Evolutionary conservation across 2,329 filamentous ascomycete species (phyloP).

Genomic region (Trichoderma sp.): DNA sequence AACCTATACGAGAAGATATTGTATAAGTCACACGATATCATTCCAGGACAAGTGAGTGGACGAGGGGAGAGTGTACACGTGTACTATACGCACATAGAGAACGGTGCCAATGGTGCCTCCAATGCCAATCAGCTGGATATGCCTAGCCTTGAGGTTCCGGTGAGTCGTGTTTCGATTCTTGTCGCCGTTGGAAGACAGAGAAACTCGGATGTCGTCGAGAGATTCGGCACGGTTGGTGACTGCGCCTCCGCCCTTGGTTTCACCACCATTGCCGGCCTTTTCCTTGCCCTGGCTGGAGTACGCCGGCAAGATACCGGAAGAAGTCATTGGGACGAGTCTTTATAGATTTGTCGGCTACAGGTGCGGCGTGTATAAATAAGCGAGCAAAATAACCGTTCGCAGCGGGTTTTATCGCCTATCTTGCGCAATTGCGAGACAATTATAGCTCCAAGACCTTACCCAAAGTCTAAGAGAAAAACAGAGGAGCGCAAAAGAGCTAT

Average conservation of each 20-base stretch:
- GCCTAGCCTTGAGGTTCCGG: conserved; percentile 57
- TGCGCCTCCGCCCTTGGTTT: not conserved
- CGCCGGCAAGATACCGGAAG: conserved; percentile 26
- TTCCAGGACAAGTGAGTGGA: not conserved
- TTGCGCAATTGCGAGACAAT: not conserved
- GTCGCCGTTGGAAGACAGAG: conserved; percentile 31
- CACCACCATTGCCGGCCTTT: not conserved
- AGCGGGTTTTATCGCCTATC: not conserved
- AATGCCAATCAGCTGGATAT: conserved; percentile 65
- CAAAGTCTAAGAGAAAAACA: not conserved
- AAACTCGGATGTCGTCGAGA: conserved; percentile 28
- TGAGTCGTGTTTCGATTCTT: conserved; percentile 49
- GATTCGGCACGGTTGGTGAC: conserved; percentile 7
- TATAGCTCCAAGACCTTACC: not conserved
- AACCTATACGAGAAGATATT: conserved; percentile 40
- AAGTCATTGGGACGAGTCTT: conserved; percentile 1
- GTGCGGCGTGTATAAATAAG: not conserved
- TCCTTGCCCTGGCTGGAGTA: conserved; percentile 36
- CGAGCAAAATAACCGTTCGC: not conserved
- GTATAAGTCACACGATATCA: conserved; percentile 30
- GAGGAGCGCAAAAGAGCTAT: not conserved
- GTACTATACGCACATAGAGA: conserved; percentile 51
- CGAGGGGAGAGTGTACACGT: not conserved
- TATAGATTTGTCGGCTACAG: not conserved
- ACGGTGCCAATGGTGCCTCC: conserved; percentile 68